Base-by-base conservation (phyloP, 2,329 filamentous ascomycete species). In the Scedosporium aurantiacum region DNA sequence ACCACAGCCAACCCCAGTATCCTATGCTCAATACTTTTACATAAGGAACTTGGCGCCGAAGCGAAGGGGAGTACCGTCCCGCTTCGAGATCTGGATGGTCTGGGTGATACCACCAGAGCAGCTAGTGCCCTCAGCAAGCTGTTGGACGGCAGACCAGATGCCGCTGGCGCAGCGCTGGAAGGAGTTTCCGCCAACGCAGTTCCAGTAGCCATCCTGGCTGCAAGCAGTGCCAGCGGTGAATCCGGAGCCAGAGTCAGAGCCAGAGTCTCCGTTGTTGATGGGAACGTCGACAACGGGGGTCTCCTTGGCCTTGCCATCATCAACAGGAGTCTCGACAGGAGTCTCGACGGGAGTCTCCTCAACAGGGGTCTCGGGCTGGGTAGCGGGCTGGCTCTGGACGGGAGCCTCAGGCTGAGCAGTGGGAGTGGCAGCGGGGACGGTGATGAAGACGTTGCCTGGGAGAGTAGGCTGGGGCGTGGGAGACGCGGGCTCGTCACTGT, bases 151-250 rank as follows among this genome's bases (percentile, higher is more conserved):
- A 2, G 80, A 79, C 82, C 82, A 84, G 0, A 65, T 43, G 7
- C 82, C 81, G 2, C 75, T 78, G 6, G 75, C 82, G 62, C 82
- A 84, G 57, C 79, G 80, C 69, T 84, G 81, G 76, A 76, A 84
- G 0, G 75, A 74, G 1, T 68, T 72, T 14, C 80, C 79, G 0
- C 68, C 72, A 5, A 83, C 71, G 64, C 82, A 84, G 73, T 82
- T 82, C 78, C 78, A 84, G 10, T 69, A 68, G 1, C 81, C 82
- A 55, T 82, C 79, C 1, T 65, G 56, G 6, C 74, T 66, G 70
- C 81, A 84, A 0, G 77, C 71, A 18, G 76, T 69, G 43, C 80
- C 80, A 5, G 70, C 71, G 1, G 78, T 66, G 25, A 69, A 60
- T 1, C 65, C 65, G 10, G 68, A 66, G 3, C 68, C 65, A 2